These are phyloP conservation scores for Viola odorata DNA, from an alignment of 345 rosid species.

Conservation along the genomic window DNA sequence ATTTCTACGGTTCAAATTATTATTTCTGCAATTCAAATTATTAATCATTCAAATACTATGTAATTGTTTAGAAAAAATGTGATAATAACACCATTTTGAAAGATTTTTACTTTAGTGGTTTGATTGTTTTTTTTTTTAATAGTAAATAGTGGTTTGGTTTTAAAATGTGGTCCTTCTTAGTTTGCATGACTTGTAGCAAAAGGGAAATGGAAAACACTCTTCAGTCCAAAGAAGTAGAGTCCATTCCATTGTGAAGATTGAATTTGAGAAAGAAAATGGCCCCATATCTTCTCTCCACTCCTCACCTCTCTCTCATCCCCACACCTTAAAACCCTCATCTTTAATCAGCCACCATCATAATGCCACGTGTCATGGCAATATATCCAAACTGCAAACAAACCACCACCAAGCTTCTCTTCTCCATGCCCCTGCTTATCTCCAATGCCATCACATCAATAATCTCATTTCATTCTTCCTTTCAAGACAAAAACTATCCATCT, in stretches of 20 bases:
- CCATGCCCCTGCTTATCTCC: conserved; percentile 38
- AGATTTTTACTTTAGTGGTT: no score
- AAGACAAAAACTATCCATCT: no score
- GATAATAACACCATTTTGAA: no score
- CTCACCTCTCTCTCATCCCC: conserved; percentile 12
- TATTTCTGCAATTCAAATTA: no score
- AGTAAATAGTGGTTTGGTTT: no score
- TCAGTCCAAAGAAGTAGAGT: neutral
- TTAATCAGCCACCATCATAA: conserved; percentile 21
- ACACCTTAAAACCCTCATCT: conserved; percentile 62
- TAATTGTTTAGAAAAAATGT: no score
- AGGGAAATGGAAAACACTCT: no score
- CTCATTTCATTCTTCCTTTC: conserved; percentile 9
- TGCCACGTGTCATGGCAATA: conserved; percentile 46
- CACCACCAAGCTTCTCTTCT: conserved; percentile 55
- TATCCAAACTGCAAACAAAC: conserved; percentile 40
- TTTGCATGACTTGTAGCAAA: neutral
- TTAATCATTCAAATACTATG: no score
- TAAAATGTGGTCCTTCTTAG: no score
- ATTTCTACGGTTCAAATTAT: no score
- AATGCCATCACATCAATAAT: conserved; percentile 48
- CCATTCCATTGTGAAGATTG: neutral
- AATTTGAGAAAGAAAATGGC: neutral
- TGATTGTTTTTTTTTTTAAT: no score
- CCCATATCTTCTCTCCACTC: conserved; percentile 12